phyloP scores from a whole-genome alignment of 768 basidiomycete genomes.

The Daedalea quercina region DNA sequence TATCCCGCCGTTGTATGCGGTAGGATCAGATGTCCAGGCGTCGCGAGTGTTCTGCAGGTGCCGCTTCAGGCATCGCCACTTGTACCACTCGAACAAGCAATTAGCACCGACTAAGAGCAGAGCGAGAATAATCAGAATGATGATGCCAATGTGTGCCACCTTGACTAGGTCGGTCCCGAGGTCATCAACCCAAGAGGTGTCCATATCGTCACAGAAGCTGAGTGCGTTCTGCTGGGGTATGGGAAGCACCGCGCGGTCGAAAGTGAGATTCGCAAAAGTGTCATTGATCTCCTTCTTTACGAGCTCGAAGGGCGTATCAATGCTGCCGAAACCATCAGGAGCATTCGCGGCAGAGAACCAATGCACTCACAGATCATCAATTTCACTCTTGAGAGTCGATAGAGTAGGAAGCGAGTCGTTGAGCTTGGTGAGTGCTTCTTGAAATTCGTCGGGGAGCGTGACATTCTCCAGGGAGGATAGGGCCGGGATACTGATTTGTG shows the following conservation, averaged over 20 bases:
- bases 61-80: slow-evolving; percentile 65
- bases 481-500: slow-evolving; percentile 70
- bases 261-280: slow-evolving; percentile 67
- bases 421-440: slow-evolving; percentile 63
- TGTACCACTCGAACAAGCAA: slow-evolving; percentile 82
- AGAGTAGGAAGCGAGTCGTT: slow-evolving; percentile 80
- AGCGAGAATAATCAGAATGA: slow-evolving; percentile 68
- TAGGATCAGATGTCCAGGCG: slow-evolving; percentile 73
- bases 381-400: slow-evolving; percentile 59
- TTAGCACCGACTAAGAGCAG: slow-evolving; percentile 68
- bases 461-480: slow-evolving; percentile 72
- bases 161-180: slow-evolving; percentile 75
- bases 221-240: slow-evolving; percentile 66
- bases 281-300: slow-evolving; percentile 87
- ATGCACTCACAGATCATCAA: slow-evolving; percentile 58
- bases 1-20: slow-evolving; percentile 37
- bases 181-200: slow-evolving; percentile 82
- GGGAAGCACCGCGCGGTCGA: slow-evolving; percentile 69
- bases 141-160: slow-evolving; percentile 70
- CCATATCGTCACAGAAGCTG: slow-evolving; percentile 70
- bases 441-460: slow-evolving; percentile 71
- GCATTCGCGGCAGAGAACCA: background rate
- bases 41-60: slow-evolving; percentile 67
- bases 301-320: slow-evolving; percentile 83
- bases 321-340: slow-evolving; percentile 30